Base-by-base conservation (phyloP, 495 filamentous ascomycete genomes). In the Jackrogersella multiformis region DNA sequence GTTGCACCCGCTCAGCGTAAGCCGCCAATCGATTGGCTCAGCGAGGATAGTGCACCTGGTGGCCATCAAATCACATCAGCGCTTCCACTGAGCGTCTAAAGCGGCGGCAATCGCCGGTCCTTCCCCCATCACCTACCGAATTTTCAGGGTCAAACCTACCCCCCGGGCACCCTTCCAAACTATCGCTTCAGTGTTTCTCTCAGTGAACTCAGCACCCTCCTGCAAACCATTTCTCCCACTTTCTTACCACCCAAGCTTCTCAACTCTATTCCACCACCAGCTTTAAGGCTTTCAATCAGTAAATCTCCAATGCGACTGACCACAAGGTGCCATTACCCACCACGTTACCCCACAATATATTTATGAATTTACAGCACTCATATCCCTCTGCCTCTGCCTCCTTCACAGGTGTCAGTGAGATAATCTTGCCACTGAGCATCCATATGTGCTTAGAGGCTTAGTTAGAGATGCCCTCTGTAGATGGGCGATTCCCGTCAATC, bases 141-240 rank as follows among this genome's bases (percentile, higher is more conserved):
- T 61, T 73, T 73, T 74, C 69, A 73, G 70, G 73, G 73, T 74
- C 73, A 74, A 74, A 73, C 70, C 64, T 54, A 74, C 62, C 73
- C 72, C 69, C 70, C 61, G 58, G 66, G 3, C 24, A 48, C 56
- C 54, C 32, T 58, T 42, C 36, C 20, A 35, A 46, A 39, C 32
- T 57, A 26, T 41, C 42, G 38, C 59, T 69, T 48, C 55, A 61
- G 61, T 46, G 36, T 44, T 30, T 15, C 42, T 48, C 49, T 46
- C 42, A 66, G 49, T 36, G 49, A 41, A 42, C 36, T 55, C 45
- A 64, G 66, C 66, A 64, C 59, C 12, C 30, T 28, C 16, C 54
- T 30, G n/a, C 34, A 7, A 34, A 44, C 18, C 36, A 30, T 41
- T 42, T 28, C 23, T 34, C 34, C 21, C 52, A 46, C 56, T 35